A percentile compares a stretch with the other conserved stretches of the same genome.
These are phyloP conservation scores for Pycnococcus provasolii DNA, from an alignment of 139 green algal genomes.

Conservation along the genomic window DNA sequence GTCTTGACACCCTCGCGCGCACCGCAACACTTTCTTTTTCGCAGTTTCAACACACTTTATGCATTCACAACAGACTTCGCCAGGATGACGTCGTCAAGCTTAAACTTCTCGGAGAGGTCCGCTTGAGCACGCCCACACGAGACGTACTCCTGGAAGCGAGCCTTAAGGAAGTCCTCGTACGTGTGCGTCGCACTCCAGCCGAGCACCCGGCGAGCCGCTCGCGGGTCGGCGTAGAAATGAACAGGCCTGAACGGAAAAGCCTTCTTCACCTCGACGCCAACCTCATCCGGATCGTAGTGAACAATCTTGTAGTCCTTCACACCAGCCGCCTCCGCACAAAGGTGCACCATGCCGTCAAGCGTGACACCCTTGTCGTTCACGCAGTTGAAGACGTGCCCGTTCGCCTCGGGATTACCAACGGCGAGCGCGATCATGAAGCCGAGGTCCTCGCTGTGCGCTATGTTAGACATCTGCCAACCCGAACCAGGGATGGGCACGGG, in stretches of 20 bases:
- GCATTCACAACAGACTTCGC: no score
- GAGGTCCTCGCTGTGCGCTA: constrained; percentile 39
- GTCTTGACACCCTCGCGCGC: no score
- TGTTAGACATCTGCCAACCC: constrained; percentile 33
- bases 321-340: constrained; percentile 37
- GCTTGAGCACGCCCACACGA: no score
- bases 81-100: no score
- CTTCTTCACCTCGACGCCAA: constrained; percentile 46
- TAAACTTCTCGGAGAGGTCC: no score
- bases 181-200: no score
- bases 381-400: constrained; percentile 32
- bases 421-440: constrained; percentile 39
- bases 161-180: no score
- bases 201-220: constrained; percentile 7
- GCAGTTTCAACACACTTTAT: no score
- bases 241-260: constrained; percentile 42
- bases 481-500: constrained; percentile 40
- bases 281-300: constrained; percentile 40
- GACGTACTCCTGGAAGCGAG: no score
- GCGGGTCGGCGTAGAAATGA: constrained; percentile 40
- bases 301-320: constrained; percentile 33
- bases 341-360: constrained; percentile 37
- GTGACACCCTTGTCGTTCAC: constrained; percentile 37
- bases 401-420: constrained; percentile 28
- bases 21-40: no score